Base-by-base conservation (phyloP, 2,329 filamentous ascomycete species). In the Sarocladiaceae sp. region DNA sequence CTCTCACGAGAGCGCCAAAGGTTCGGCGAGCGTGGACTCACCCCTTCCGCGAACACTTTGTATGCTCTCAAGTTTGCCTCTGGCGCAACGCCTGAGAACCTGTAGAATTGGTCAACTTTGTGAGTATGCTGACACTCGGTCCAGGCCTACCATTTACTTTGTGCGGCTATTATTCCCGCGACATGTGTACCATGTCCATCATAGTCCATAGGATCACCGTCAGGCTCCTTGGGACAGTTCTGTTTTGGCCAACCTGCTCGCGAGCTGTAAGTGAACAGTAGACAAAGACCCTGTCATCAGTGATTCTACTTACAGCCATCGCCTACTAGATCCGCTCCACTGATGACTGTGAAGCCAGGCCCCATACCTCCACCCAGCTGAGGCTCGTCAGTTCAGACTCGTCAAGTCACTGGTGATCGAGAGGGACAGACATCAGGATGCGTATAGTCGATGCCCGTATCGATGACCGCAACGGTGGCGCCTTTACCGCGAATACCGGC, bases 181-280 rank as follows among this genome's bases (percentile, higher is more conserved):
- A 60, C 56, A 32, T 60, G 57, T 1, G 56, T 60, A 1, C 58
- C 56, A n/a, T 59, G 57, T 2, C 49, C 50, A 9, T 45, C 39
- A 15, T 24, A 31, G 19, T 50, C 37, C 16, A 50, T 45, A 13
- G 46, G 46, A n/a, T 46, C 43, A 37, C 7, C 51, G 32, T 54
- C 46, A 0, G 55, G 55, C 12, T 55, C 34, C 33, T 41, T 32
- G 16, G 34, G 37, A 41, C 37, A 3, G 39, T 21, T 31, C 19
- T 21, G 9, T 18, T 41, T 29, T 16, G 37, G 37, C 37, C 37
- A 41, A 15, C 37, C 37, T 33, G 26, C 9, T 15, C 19, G 33
- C 12, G 21, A 32, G n/a, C n/a, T 23, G 6, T 19, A 3, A 13
- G 19, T 23, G 10, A 41, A 24, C 23, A 29, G 18, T 18, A 15